Evolutionary conservation across 2,329 filamentous ascomycete genomes (phyloP).

Genomic region (Aspergillus novoparasiticus): DNA sequence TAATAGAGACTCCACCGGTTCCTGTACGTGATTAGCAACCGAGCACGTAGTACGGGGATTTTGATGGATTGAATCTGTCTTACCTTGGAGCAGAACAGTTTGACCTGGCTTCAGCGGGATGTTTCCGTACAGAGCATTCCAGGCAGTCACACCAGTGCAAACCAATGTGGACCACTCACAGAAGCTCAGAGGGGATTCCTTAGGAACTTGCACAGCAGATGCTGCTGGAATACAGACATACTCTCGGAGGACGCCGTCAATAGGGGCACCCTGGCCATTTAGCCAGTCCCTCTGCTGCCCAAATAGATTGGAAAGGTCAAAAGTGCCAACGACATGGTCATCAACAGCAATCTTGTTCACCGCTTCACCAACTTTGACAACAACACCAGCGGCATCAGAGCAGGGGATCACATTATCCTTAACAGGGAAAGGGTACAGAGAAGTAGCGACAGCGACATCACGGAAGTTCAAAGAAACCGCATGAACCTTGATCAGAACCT

Average conservation of each 20-base stretch:
- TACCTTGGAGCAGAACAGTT: constrained; percentile 25
- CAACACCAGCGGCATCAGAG: constrained; percentile 46
- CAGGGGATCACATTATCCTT: constrained; percentile 47
- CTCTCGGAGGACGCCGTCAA: constrained; percentile 41
- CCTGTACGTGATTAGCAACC: constrained; percentile 30
- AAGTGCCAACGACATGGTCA: constrained; percentile 49
- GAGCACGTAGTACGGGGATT: neutral
- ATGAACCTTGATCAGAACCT: constrained; percentile 65
- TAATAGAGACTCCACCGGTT: constrained; percentile 46
- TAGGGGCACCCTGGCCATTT: constrained; percentile 28
- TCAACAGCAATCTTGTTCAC: constrained; percentile 55
- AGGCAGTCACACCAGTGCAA: constrained; percentile 46
- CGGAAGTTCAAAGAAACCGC: constrained; percentile 45
- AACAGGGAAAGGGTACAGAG: constrained; percentile 52
- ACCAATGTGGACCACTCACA: constrained; percentile 36
- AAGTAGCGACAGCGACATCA: constrained; percentile 43
- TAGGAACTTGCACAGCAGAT: constrained; percentile 37
- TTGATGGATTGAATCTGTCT: neutral
- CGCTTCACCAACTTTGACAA: constrained; percentile 51
- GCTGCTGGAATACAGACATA: constrained; percentile 41
- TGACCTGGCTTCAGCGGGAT: constrained; percentile 21
- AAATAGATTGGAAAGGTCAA: constrained; percentile 14
- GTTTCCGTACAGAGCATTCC: constrained; percentile 46
- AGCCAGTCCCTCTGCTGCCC: constrained; percentile 11
- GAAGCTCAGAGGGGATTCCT: constrained; percentile 27